Conservation (phyloP, 78 protist species). For the Dictyostelium intermedium region DNA sequence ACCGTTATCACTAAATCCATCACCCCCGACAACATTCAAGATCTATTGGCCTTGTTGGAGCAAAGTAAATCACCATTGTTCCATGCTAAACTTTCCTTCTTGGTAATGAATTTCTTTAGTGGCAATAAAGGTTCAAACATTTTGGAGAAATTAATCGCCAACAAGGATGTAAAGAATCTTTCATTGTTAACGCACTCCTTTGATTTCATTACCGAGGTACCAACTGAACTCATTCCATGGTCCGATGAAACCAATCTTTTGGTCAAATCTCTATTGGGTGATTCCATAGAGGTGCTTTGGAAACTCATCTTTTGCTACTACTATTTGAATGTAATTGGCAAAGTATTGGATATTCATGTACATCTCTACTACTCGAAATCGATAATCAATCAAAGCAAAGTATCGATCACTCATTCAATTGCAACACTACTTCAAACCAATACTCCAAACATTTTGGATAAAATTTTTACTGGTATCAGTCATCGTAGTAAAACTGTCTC, state of each 20-base stretch:
- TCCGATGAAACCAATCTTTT: conserved; percentile 35
- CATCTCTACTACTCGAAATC: conserved; percentile 60
- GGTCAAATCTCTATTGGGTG: conserved; percentile 21
- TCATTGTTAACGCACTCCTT: conserved; percentile 26
- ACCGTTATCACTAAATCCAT: conserved; percentile 34
- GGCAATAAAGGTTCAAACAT: conserved; percentile 58
- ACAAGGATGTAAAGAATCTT: conserved; percentile 39
- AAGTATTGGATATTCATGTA: conserved; percentile 67
- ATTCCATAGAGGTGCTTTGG: background rate
- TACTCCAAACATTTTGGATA: conserved; percentile 62
- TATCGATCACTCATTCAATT: conserved; percentile 45
- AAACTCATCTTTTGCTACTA: conserved; percentile 43
- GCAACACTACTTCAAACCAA: conserved; percentile 46
- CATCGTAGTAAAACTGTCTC: conserved; percentile 44
- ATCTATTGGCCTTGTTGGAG: conserved; percentile 4
- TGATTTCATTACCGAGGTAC: conserved; percentile 24
- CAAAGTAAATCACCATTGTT: conserved; percentile 22
- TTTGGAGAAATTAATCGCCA: conserved; percentile 4
- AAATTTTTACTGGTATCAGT: conserved; percentile 59
- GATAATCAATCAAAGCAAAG: conserved; percentile 28
- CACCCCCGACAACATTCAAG: conserved; percentile 27
- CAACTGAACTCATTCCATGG: conserved; percentile 60
- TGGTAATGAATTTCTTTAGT: conserved; percentile 26
- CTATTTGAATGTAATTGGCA: conserved; percentile 41
- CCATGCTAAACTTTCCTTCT: conserved; percentile 37